Evolutionary conservation across 2,329 filamentous ascomycete species (phyloP), one percentile per base, ranked within the genome.

Genomic region (Capronia coronata): DNA sequence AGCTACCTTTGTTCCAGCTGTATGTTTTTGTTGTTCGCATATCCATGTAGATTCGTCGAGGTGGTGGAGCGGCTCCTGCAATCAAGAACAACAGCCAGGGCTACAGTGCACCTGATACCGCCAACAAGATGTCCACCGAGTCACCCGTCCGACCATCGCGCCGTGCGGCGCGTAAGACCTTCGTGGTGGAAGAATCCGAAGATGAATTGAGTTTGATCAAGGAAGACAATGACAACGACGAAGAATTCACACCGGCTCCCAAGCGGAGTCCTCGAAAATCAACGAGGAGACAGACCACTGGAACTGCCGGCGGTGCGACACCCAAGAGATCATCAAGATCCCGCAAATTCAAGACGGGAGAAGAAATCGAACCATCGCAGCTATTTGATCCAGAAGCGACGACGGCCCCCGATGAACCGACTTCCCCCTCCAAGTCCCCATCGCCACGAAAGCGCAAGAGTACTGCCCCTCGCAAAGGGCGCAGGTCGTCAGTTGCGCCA

Each of bases 191-290:
- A 58, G 78, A 80, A 19, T 87, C 91, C 35, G 87, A 94, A 51
- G 86, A 88, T 49, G 80, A 85, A 38, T 32, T 61, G 56, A 71
- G 69, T 56, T 64, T 68, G 34, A 71, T 71, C 41, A 67, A 79
- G 13, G 77, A 75, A 22, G 75, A 84, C 22, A 79, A 84, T 43
- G 85, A 86, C 56, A 84, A 84, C 43, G 85, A 86, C 56, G 84
- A 90, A 43, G 87, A 94, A 43, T 93, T 89, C 62, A 85, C 84
- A 38, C 88, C 88, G 2, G 84, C 84, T 41, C 78, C 84, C 1
- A 73, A 77, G 48, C 77, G 76, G 51, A 74, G 74, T 51, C 71
- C 76, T 25, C 74, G 77, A 56, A 77, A 82, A 53, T 74, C 77
- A 46, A 73, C 77, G n/a, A 71, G 77, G 56, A 70, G 75, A 50